Base-by-base conservation (phyloP, 805 yeast genomes). In the Tetrapisispora nanseiensis region DNA sequence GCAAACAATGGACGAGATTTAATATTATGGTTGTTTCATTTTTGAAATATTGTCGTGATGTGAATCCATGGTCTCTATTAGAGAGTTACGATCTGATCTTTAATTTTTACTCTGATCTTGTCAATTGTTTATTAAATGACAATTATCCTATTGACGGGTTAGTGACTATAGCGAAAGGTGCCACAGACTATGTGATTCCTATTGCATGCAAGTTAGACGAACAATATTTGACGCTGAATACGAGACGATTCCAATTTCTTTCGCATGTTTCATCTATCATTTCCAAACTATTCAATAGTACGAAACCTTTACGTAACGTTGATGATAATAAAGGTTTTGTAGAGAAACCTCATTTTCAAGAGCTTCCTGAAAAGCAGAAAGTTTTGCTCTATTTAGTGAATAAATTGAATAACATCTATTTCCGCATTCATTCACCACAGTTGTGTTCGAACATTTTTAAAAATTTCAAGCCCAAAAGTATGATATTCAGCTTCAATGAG, bases 221-320 rank as follows among this genome's bases (percentile, higher is more conserved):
- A 2, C 46, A 54, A 21, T 48, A 46, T 42, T 33, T 37, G 39
- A 37, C 28, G 4, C 22, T 49, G 13, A 53, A 50, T 11, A 47
- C 52, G 3, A 47, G 48, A 51, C 59, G 49, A 66, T 67, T 23
- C 50, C 78, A 43, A 26, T 59, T 59, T 28, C 54, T 69, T 29
- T 64, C 74, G 6, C 72, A 69, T 55, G 52, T 74, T 20, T 77
- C 86, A 0, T 66, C 78, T 4, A 59, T 76, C 2, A 62, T 80
- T 15, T 63, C 82, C 39, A 74, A 72, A 50, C 59, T 78, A 23
- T 80, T 80, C 63, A 80, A 81, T 51, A 69, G 78, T 40, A 74
- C 76, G 30, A 67, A 85, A 31, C 72, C 78, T 6, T 36, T 44
- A 10, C 46, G 48, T n/a, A 30, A 39, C 16, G 19, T 35, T 3